Conservation (phyloP, 2,329 filamentous ascomycete genomes). For the Atkinsonella texensis region DNA sequence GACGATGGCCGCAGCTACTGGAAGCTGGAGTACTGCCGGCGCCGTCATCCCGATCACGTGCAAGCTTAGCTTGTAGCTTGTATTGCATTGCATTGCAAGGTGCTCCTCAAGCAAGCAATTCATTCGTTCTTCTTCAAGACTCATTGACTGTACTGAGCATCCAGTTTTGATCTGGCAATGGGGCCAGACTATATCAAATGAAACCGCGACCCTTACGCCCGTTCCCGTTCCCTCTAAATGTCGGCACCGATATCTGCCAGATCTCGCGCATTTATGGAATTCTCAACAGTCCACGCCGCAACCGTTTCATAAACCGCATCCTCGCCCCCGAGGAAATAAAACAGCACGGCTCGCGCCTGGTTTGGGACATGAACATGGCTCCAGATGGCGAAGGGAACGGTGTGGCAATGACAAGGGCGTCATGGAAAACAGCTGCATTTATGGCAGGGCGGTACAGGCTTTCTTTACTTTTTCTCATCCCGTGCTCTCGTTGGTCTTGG, state of each 20-base stretch:
- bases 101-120: no score
- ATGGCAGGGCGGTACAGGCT: conserved; percentile 22
- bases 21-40: no score
- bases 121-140: not conserved
- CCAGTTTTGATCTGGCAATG: not conserved
- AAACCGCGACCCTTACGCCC: conserved; percentile 10
- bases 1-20: not conserved
- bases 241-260: conserved; percentile 72
- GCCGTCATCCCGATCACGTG: no score
- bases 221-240: conserved; percentile 53
- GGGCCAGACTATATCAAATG: not conserved
- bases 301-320: conserved; percentile 35
- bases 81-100: not conserved
- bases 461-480: not conserved
- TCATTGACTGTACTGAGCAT: not conserved
- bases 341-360: conserved; percentile 13
- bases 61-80: not conserved
- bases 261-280: conserved; percentile 52
- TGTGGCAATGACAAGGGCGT: conserved; percentile 2
- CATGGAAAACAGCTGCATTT: conserved; percentile 25
- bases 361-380: not conserved
- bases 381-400: not conserved
- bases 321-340: conserved; percentile 26
- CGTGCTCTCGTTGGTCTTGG: not conserved
- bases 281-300: conserved; percentile 30